Base-by-base conservation (phyloP, 768 basidiomycete species). In the Rhizopogon roseolus region DNA sequence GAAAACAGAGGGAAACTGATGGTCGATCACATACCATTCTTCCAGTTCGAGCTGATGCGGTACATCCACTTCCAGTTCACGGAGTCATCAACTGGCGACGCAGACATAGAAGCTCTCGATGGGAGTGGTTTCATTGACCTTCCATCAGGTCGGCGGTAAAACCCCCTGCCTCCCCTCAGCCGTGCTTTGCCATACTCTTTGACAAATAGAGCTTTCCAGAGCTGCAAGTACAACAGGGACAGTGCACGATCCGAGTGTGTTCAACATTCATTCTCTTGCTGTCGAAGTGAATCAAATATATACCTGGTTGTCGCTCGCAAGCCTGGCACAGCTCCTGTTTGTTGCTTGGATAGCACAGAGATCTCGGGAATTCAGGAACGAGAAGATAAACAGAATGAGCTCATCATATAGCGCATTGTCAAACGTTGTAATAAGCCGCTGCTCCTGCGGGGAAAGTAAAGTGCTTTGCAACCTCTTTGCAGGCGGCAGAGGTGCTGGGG, bases 61-160 rank as follows among this genome's bases (percentile, higher is more conserved):
- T 90, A 91, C 88, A 91, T 90, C 81, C 81, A 87, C 67, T 88
- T 90, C 89, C 89, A 92, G 63, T 89, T 80, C 29, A 72, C 64
- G 36, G 68, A 65, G 17, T 70, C 63, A 17, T 73, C 70, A 29
- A 62, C 61, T 54, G 70, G 57, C 40, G 52, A 46, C 27, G 38
- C 56, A 19, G 46, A 25, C 22, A 34, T 39, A 29, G 58, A 57
- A 5, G 73, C 78, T 64, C 84, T 69, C 27, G 74, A 76, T 10
- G 87, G 88, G 28, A 91, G 70, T 2, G 78, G 73, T 60, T 75
- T 82, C 22, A 84, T 67, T 63, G 82, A 77, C 54, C 82, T 73
- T 5, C 82, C 83, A 61, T 88, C 83, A 6, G 69, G 66, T 45
- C 81, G 72, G 8, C 73, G 73, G 54, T 80, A 68, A 60, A 83